Percentiles rank a stretch among this genome's conserved stretches.
Conservation (phyloP, 192 early-diverging fungal genomes). For the Gaertneriomyces semiglobifer region DNA sequence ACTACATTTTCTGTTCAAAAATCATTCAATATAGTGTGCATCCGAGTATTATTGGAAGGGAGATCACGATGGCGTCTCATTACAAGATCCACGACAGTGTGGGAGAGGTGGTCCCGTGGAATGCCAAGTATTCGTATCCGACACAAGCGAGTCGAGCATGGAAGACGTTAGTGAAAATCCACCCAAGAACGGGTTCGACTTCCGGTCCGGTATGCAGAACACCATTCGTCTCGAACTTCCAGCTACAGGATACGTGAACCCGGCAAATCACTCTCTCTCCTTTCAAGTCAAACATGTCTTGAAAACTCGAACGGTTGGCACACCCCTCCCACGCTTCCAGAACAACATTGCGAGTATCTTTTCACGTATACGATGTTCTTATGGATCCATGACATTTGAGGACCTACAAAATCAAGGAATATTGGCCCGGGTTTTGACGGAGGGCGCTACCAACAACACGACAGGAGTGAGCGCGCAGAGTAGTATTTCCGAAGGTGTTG, state of each 20-base stretch:
- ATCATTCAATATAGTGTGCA: not conserved
- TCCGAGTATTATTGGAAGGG: not conserved
- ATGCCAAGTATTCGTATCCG: not conserved
- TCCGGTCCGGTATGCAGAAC: not conserved
- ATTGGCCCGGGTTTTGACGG: not conserved
- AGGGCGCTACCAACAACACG: not conserved
- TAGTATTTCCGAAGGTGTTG: not conserved
- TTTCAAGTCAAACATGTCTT: not conserved
- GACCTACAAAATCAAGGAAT: not conserved
- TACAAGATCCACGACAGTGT: not conserved
- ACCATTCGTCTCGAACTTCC: not conserved
- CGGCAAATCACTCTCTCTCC: not conserved
- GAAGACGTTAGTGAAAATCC: not conserved
- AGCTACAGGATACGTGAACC: conserved; percentile 2
- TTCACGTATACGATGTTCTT: not conserved
- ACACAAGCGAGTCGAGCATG: not conserved
- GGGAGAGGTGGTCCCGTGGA: not conserved
- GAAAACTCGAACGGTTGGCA: not conserved
- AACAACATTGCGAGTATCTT: conserved; percentile 5
- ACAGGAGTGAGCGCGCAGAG: not conserved
- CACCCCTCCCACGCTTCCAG: not conserved
- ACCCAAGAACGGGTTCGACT: not conserved
- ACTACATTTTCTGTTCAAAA: not conserved
- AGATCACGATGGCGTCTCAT: not conserved
- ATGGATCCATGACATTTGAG: conserved; percentile 1